Evolutionary conservation across 1,139 yeast genomes (phyloP).

Genomic region (Pichia sp.): DNA sequence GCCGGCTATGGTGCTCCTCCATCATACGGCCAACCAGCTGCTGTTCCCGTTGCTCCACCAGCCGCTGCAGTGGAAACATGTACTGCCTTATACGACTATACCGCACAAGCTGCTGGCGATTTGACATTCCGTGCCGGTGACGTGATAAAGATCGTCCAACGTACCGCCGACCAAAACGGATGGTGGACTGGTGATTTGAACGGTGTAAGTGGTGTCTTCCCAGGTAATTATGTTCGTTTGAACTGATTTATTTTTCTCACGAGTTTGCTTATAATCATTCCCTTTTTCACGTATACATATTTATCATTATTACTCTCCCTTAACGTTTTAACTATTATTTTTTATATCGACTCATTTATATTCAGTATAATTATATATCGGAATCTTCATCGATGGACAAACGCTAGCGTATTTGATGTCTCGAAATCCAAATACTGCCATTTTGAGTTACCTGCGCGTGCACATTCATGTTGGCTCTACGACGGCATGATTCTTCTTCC

Average conservation of each 20-base stretch:
- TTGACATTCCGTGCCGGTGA: constrained; percentile 86
- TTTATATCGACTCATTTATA: neutral
- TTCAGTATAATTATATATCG: too few relatives aligned
- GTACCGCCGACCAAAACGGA: constrained; percentile 81
- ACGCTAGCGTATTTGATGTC: too few relatives aligned
- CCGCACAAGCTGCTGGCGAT: constrained; percentile 90
- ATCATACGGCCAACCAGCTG: constrained; percentile 13
- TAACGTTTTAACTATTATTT: neutral
- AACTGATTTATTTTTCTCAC: constrained; percentile 30
- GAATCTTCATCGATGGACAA: too few relatives aligned
- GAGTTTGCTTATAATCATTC: neutral
- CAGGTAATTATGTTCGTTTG: constrained; percentile 91
- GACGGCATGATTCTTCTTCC: too few relatives aligned
- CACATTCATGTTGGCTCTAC: neutral
- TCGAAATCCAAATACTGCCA: too few relatives aligned
- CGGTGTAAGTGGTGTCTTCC: constrained; percentile 89
- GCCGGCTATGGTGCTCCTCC: constrained; percentile 11
- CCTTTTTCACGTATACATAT: neutral
- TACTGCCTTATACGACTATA: constrained; percentile 73
- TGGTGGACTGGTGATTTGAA: constrained; percentile 98
- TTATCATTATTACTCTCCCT: too few relatives aligned
- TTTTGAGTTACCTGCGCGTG: neutral
- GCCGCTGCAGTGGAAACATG: constrained; percentile 53
- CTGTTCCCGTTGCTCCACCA: constrained; percentile 34
- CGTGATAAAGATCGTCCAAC: constrained; percentile 75